Evolutionary conservation across 305 asterid species (phyloP).

Genomic region (Coffea humblotiana): DNA sequence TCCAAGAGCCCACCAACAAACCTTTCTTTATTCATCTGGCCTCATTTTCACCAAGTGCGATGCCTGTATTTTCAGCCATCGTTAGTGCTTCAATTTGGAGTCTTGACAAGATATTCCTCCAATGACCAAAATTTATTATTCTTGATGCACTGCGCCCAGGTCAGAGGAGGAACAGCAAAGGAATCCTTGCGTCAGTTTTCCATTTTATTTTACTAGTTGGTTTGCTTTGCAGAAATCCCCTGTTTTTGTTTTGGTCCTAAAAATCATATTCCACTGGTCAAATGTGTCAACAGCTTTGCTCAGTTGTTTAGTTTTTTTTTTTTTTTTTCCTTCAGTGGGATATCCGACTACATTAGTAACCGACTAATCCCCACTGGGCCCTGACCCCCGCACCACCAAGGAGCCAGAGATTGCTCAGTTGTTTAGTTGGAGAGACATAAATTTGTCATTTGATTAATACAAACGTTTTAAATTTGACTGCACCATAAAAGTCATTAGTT

Average conservation of each 20-base stretch:
- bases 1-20: neutral
- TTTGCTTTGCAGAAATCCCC: too few species aligned
- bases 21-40: neutral
- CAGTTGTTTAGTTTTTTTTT: neutral
- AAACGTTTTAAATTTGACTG: neutral
- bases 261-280: too few species aligned
- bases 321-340: too few species aligned
- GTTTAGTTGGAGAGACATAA: neutral
- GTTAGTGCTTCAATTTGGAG: slow-evolving; percentile 3
- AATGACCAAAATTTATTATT: neutral
- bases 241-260: too few species aligned
- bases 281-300: neutral
- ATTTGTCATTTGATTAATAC: neutral
- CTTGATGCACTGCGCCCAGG: too few species aligned
- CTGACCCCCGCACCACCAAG: too few species aligned
- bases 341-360: too few species aligned
- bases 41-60: neutral
- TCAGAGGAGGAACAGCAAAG: too few species aligned
- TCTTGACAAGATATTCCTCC: neutral
- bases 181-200: too few species aligned
- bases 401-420: neutral
- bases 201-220: too few species aligned
- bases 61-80: neutral
- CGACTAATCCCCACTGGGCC: too few species aligned
- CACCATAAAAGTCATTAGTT: neutral